Conservation (phyloP, 2,329 filamentous ascomycete genomes). For the Blumeria graminis region DNA sequence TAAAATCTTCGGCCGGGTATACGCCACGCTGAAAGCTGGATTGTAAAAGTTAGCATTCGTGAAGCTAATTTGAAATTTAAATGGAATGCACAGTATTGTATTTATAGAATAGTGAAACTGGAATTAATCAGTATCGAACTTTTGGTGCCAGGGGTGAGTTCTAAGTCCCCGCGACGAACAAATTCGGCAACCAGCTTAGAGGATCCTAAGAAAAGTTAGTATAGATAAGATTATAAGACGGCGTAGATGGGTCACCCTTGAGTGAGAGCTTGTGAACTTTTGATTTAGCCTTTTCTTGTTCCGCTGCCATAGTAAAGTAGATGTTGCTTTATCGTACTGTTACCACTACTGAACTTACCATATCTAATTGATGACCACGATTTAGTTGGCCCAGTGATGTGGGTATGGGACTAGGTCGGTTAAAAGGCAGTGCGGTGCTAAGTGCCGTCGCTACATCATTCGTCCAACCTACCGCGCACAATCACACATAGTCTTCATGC, state of each 20-base stretch:
- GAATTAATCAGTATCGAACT: slow-evolving; percentile 6
- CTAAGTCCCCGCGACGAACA: slow-evolving; percentile 27
- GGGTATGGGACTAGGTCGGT: too few relatives aligned
- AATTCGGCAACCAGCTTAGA: slow-evolving; percentile 88
- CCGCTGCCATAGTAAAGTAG: slow-evolving; percentile 10
- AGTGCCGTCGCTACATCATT: too few relatives aligned
- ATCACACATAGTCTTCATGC: slow-evolving; percentile 10
- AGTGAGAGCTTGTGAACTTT: slow-evolving; percentile 89
- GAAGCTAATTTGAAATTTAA: background rate
- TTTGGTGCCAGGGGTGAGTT: too few relatives aligned
- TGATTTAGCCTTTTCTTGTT: slow-evolving; percentile 39
- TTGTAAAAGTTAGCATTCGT: background rate
- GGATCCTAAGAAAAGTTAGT: slow-evolving; percentile 26
- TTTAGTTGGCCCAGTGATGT: background rate
- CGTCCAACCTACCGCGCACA: too few relatives aligned
- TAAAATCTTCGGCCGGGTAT: slow-evolving; percentile 91
- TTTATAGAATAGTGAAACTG: slow-evolving; percentile 97
- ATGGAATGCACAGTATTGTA: slow-evolving; percentile 51
- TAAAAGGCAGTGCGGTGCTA: too few relatives aligned
- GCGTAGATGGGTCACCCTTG: slow-evolving; percentile 35
- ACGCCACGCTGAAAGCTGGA: slow-evolving; percentile 60
- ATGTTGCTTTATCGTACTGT: too few relatives aligned
- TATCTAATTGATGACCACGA: background rate
- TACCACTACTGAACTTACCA: too few relatives aligned
- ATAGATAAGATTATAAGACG: slow-evolving; percentile 1